Conservation (phyloP, 352 stramenopile genomes). For the Phytophthora citricola region DNA sequence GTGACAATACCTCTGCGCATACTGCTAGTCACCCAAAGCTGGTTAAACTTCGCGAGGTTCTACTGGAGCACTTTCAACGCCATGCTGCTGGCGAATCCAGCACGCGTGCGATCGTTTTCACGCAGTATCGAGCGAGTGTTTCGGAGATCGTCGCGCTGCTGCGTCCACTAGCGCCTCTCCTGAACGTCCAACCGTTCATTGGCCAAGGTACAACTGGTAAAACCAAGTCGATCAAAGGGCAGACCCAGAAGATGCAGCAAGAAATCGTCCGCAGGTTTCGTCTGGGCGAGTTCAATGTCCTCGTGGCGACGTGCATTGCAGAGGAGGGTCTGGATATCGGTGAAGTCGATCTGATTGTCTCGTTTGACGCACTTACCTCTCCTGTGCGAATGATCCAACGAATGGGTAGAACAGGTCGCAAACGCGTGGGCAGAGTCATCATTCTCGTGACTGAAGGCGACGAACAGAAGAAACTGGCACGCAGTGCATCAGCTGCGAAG, state of each 20-base stretch:
- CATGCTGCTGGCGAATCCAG: slow-evolving; percentile 72
- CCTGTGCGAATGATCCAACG: slow-evolving; percentile 96
- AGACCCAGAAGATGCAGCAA: slow-evolving; percentile 96
- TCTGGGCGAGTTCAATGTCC: slow-evolving; percentile 89
- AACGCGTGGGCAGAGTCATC: slow-evolving; percentile 92
- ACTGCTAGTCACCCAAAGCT: slow-evolving; percentile 76
- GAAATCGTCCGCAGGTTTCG: slow-evolving; percentile 93
- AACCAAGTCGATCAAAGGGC: slow-evolving; percentile 84
- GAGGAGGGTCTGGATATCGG: slow-evolving; percentile 97
- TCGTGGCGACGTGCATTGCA: slow-evolving; percentile 96
- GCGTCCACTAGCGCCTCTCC: slow-evolving; percentile 60
- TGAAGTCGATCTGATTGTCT: slow-evolving; percentile 95
- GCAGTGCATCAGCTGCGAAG: slow-evolving; percentile 80
- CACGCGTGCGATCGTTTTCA: slow-evolving; percentile 98
- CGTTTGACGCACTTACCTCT: slow-evolving; percentile 93
- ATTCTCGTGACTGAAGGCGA: slow-evolving; percentile 91
- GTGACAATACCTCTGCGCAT: slow-evolving; percentile 16
- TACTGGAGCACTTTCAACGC: slow-evolving; percentile 88
- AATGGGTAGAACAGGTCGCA: slow-evolving; percentile 96
- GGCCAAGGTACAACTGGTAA: slow-evolving; percentile 91
- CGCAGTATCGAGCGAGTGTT: slow-evolving; percentile 96
- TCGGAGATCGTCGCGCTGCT: slow-evolving; percentile 93
- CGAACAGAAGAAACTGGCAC: slow-evolving; percentile 89
- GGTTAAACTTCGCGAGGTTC: slow-evolving; percentile 91
- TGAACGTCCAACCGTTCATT: slow-evolving; percentile 94